Evolutionary conservation across 208 protist species (phyloP).

Genomic region (Porcisia hertigi): DNA sequence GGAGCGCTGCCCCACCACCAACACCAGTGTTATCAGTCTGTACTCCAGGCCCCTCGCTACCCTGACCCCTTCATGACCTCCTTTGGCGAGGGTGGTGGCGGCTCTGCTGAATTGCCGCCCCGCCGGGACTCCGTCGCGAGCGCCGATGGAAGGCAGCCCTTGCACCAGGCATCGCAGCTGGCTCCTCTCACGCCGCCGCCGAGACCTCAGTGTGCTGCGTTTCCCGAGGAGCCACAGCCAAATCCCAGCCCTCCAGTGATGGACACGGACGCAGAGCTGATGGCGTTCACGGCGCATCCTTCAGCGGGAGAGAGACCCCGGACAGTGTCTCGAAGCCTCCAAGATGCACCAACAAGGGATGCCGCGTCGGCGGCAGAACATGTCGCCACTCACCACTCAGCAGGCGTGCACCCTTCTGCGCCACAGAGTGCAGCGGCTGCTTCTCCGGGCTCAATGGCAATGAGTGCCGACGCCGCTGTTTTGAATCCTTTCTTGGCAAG

Average conservation of each 20-base stretch:
- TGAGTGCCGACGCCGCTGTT: not conserved
- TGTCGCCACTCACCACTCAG: not conserved
- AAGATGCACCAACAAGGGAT: not conserved
- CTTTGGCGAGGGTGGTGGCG: not conserved
- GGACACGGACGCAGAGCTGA: not conserved
- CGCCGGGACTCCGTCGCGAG: not conserved
- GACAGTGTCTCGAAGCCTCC: not conserved
- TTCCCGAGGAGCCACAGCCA: not conserved
- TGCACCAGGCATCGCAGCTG: not conserved
- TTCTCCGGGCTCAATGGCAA: not conserved
- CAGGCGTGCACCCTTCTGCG: not conserved
- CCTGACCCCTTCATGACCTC: not conserved
- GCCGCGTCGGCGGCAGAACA: not conserved
- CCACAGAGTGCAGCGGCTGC: not conserved
- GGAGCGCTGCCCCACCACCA: not conserved
- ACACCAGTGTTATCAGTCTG: constrained; percentile 1
- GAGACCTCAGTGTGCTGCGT: not conserved
- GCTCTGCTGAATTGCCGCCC: not conserved
- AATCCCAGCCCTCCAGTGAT: not conserved
- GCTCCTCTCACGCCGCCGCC: not conserved
- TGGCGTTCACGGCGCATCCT: not conserved
- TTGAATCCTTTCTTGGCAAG: constrained; percentile 6
- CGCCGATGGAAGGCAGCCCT: not conserved
- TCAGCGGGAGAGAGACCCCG: not conserved
- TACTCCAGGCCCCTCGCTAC: constrained; percentile 11